Evolutionary conservation across 768 basidiomycete genomes (phyloP), one percentile per base, ranked within the genome.

Genomic region (Hemileccinum impolitum): DNA sequence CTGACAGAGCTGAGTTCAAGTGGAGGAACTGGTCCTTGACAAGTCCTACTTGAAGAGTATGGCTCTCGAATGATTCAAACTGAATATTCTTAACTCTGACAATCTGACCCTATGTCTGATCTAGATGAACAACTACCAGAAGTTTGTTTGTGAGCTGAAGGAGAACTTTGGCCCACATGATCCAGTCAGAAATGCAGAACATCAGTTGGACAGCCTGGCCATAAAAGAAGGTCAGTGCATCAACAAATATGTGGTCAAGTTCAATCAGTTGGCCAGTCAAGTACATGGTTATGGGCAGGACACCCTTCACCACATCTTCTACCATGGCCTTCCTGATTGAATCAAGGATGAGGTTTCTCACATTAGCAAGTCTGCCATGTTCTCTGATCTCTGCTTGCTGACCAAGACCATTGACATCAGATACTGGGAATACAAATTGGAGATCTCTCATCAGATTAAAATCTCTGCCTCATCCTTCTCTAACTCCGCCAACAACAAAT

Each of bases 341-440:
- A 39, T 52, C 31, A 37, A 42, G 3, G 18, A 39, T 23, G 21
- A 58, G 54, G 30, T 42, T 31, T 35, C 21, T 15, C n/a, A 50
- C 39, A 3, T 32, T 48, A 1, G 12, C 21, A 39, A 39, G 9
- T 18, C 38, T 6, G 11, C 9, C 38, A 39, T 6, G 1, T 18
- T 39, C 18, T 4, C 4, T 0, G 41, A 41, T 0, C 40, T 59
- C 6, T 15, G 36, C 0, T 1, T n/a, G 2, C 36, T 52, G 1
- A 47, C 47, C 1, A 57, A 52, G 12, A 11, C 11, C 0, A 44
- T 53, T 18, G 51, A 61, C 25, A 25, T 18, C 1, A 32, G 36
- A 17, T 57, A 61, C 28, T 61, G 53, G 58, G 41, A 59, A 34
- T 38, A 19, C 7, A 47, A 56, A 19, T 32, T 2, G 0, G 21